A percentile compares a stretch with the other conserved stretches of the same genome.
phyloP scores from a whole-genome alignment of 1,284 basidiomycete genomes.

The Cutaneotrichosporon cutaneum region DNA sequence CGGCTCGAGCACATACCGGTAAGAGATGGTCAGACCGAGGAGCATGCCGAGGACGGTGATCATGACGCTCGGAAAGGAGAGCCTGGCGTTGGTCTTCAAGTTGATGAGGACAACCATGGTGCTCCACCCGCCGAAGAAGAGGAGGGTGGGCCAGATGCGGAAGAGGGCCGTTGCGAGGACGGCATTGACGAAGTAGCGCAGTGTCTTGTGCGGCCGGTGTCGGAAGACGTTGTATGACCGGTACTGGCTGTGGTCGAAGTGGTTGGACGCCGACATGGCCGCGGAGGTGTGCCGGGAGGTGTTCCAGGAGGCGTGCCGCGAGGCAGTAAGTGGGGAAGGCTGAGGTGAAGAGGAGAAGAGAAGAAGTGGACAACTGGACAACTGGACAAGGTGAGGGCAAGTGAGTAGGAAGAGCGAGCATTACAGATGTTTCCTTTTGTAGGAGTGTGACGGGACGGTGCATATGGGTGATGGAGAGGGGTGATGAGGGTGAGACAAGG shows the following conservation, averaged over 20 bases:
- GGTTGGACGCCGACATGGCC: conserved; percentile 4
- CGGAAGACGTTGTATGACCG: conserved; percentile 24
- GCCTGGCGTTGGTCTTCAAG: conserved; percentile 32
- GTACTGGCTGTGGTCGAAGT: conserved; percentile 8
- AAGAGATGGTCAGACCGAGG: conserved; percentile 48
- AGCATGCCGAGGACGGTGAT: conserved; percentile 49
- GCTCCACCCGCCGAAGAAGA: conserved; percentile 45
- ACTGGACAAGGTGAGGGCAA: not conserved
- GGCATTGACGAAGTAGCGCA: conserved; percentile 30
- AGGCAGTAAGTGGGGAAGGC: not conserved
- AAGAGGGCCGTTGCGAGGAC: conserved; percentile 40
- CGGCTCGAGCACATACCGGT: conserved; percentile 33
- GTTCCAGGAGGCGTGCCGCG: no score
- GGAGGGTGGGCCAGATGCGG: conserved; percentile 43
- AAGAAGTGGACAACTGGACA: not conserved
- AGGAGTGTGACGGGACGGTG: not conserved
- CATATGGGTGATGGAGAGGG: no score
- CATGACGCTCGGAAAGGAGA: conserved; percentile 42
- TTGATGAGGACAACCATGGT: conserved; percentile 42
- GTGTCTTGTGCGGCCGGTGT: conserved; percentile 38
- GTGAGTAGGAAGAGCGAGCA: not conserved
- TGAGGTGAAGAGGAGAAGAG: not conserved
- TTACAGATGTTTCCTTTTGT: not conserved
- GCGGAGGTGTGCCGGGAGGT: no score
- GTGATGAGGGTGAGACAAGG: not conserved